These are phyloP conservation scores for Casuarina equisetifolia DNA, from an alignment of 306 rosid genomes.

Conservation along the genomic window DNA sequence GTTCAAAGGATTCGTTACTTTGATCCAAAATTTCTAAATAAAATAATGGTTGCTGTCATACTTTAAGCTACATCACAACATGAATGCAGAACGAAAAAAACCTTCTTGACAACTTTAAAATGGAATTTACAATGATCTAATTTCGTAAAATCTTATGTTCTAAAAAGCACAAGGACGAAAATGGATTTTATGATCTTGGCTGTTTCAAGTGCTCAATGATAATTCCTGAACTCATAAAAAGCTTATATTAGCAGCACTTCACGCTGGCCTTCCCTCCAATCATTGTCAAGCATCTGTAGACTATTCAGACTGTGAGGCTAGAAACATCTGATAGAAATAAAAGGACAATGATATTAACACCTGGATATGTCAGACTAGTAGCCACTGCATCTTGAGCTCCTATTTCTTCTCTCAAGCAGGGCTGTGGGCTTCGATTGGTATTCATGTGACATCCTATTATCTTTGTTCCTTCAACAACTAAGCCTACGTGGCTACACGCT, in stretches of 20 bases:
- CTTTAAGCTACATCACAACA: not conserved
- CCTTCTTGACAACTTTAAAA: not conserved
- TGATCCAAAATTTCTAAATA: not conserved
- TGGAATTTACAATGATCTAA: not conserved
- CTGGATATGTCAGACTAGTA: slow-evolving; percentile 32
- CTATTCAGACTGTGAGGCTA: not conserved
- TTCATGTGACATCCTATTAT: slow-evolving; percentile 52
- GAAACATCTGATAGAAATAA: slow-evolving; percentile 5
- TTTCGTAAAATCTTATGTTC: not conserved
- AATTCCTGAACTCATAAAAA: slow-evolving; percentile 12
- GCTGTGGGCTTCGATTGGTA: slow-evolving; percentile 69
- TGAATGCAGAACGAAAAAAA: not conserved
- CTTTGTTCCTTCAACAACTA: slow-evolving; percentile 62
- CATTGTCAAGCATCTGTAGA: not conserved
- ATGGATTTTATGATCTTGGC: not conserved
- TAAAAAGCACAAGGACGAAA: not conserved
- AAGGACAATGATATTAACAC: slow-evolving; percentile 11
- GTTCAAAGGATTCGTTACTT: not conserved
- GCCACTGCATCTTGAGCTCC: slow-evolving; percentile 87
- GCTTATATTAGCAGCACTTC: slow-evolving; percentile 6
- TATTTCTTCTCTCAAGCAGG: slow-evolving; percentile 80
- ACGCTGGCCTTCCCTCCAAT: slow-evolving; percentile 9
- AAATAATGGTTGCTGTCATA: not conserved
- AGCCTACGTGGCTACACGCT: slow-evolving; percentile 86
- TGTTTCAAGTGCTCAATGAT: slow-evolving; percentile 15